Evolutionary conservation across 2,329 filamentous ascomycete species (phyloP).

Genomic region (Exophiala viscosa): DNA sequence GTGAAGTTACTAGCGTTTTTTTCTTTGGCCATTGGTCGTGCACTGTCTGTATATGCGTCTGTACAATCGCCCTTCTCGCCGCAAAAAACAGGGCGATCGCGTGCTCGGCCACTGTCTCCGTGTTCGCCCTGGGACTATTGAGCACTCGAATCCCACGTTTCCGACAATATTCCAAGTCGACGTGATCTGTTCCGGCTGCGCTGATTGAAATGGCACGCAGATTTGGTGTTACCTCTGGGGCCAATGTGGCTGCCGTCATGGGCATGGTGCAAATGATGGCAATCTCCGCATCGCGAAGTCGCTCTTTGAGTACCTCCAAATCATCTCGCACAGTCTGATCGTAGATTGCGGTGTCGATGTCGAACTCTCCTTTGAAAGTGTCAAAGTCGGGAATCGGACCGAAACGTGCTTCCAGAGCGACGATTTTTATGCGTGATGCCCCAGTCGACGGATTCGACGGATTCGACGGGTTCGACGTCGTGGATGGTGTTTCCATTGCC

Average conservation of each 20-base stretch:
- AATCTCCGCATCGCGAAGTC: constrained; percentile 1
- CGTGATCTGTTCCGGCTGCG: constrained; percentile 45
- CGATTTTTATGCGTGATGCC: not conserved
- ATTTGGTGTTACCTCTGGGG: constrained; percentile 34
- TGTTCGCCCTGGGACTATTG: constrained; percentile 45
- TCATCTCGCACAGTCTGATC: not conserved
- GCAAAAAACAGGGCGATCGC: constrained; percentile 48
- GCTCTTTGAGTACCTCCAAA: constrained; percentile 32
- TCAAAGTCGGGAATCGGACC: constrained; percentile 4
- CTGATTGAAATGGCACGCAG: constrained; percentile 43
- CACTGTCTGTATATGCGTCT: constrained; percentile 32
- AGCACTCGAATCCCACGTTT: constrained; percentile 42
- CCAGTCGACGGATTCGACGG: not conserved
- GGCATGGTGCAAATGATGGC: constrained; percentile 39
- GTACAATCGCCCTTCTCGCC: constrained; percentile 39
- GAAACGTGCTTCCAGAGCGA: constrained; percentile 5
- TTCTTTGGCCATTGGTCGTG: constrained; percentile 39
- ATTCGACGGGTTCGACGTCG: not conserved
- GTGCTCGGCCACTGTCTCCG: constrained; percentile 47
- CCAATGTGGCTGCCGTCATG: constrained; percentile 38
- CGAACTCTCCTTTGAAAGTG: not conserved
- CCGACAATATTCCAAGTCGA: constrained; percentile 42
- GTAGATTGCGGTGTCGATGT: constrained; percentile 1
- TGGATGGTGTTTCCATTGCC: not conserved
- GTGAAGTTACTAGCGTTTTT: constrained; percentile 32